Base-by-base conservation (phyloP, 441 rosid species). In the Syzygium malaccense region DNA sequence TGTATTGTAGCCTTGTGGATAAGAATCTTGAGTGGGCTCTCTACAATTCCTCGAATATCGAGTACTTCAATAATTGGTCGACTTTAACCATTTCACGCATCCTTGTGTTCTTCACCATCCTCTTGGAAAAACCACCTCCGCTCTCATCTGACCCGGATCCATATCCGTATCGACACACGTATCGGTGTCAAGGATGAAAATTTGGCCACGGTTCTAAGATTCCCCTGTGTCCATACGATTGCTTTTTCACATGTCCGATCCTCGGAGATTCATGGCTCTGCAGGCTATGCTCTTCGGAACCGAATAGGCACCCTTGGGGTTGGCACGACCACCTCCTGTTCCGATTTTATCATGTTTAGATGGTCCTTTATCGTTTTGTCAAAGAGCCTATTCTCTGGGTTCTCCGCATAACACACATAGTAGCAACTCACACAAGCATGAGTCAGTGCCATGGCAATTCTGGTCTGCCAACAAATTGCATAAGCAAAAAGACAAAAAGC, bases 361-460 rank as follows among this genome's bases (percentile, higher is more conserved):
- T 92, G 94, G 18, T 96, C 94, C 91, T 89, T 94, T 91, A 98
- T 98, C 6, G 95, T 92, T 64, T 90, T 87, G 86, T 95, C 99
- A 25, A 96, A 97, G 71, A 98, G 88, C 90, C 96, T 93, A 92
- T 90, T 96, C 3, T 92, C 93, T 3, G 99, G 96, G 92, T 94
- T 97, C 86, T 97, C 99, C 0, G 99, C 98, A 26, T 96, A 98
- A 94, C 99, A 98, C 25, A 93, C 96, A 87, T 97, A 97, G 94
- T 96, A 98, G 91, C 99, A 96, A 90, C 97, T 94, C 92, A 96
- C 99, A 80, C 99, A 98, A 56, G 99, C 99, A 68, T 96, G 97
- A 17, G 99, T 98, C 94, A 97, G 83, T 90, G 99, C 99, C 99
- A 97, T 98, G n/a, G 99, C 94, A 85, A 98, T 98, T 94, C 99